These are phyloP conservation scores for Daldinia decipiens DNA, from an alignment of 495 filamentous ascomycete species.

Conservation along the genomic window DNA sequence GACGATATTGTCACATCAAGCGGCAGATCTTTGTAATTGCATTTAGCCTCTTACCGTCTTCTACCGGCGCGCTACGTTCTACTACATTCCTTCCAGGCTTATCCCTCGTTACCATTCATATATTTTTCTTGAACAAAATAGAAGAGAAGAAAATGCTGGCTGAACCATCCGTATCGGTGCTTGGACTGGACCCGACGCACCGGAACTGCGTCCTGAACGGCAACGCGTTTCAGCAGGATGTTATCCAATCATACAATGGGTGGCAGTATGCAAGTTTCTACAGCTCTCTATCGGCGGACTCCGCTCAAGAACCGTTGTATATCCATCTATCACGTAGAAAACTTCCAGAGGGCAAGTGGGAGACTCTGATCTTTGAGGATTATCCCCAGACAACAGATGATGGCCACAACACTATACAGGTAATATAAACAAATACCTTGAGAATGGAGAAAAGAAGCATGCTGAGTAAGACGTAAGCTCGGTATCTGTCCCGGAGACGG, in stretches of 20 bases:
- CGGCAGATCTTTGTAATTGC: slow-evolving; percentile 17
- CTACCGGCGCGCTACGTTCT: slow-evolving; percentile 18
- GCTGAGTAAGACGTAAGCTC: slow-evolving; percentile 43
- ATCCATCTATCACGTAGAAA: slow-evolving; percentile 57
- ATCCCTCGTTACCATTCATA: background rate
- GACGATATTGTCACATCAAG: slow-evolving; percentile 16
- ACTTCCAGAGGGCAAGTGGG: slow-evolving; percentile 52
- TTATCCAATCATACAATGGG: slow-evolving; percentile 51
- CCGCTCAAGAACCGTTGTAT: slow-evolving; percentile 50
- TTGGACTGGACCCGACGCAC: slow-evolving; percentile 52
- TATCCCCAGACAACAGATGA: slow-evolving; percentile 62
- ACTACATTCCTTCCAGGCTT: slow-evolving; percentile 6
- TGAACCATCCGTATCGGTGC: slow-evolving; percentile 44
- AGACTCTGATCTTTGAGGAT: slow-evolving; percentile 57
- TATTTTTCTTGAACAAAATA: background rate
- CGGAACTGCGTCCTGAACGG: slow-evolving; percentile 55
- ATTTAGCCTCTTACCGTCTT: slow-evolving; percentile 32
- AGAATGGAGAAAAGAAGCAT: slow-evolving; percentile 4
- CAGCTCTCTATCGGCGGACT: slow-evolving; percentile 37
- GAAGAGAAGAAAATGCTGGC: slow-evolving; percentile 36
- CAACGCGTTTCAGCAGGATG: slow-evolving; percentile 58
- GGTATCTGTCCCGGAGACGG: slow-evolving; percentile 60
- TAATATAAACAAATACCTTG: slow-evolving; percentile 25
- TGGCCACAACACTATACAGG: slow-evolving; percentile 61
- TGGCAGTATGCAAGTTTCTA: slow-evolving; percentile 61